These are phyloP conservation scores for Chlamydomonas sphaeroides DNA, from an alignment of 139 green algal genomes.

Conservation along the genomic window DNA sequence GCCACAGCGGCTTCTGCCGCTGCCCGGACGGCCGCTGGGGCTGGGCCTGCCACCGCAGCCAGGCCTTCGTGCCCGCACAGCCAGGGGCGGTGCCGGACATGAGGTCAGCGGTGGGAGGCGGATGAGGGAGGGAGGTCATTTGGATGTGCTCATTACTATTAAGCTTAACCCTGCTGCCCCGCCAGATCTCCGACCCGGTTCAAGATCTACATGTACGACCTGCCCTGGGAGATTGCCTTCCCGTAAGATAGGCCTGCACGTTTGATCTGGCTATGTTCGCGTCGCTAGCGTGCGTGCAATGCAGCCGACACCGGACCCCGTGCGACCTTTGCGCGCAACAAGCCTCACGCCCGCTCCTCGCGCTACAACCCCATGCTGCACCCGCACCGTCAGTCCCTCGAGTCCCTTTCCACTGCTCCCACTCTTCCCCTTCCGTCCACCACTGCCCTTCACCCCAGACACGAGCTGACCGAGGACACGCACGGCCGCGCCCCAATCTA, in stretches of 20 bases:
- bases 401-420: neutral
- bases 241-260: constrained; percentile 4
- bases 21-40: constrained; percentile 25
- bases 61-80: neutral
- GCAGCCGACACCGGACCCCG: too few relatives aligned
- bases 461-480: constrained; percentile 19
- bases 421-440: too few relatives aligned
- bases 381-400: too few relatives aligned
- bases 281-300: too few relatives aligned
- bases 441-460: too few relatives aligned
- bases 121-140: too few relatives aligned
- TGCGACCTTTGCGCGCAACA: neutral
- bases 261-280: too few relatives aligned
- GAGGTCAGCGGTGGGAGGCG: neutral
- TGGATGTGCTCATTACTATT: neutral
- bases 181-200: neutral
- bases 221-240: constrained; percentile 45
- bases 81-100: neutral
- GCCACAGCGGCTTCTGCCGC: constrained; percentile 32
- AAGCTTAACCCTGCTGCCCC: too few relatives aligned
- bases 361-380: too few relatives aligned
- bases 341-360: too few relatives aligned
- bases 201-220: constrained; percentile 51
- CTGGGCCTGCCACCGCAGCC: neutral
- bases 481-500: constrained; percentile 37